Base-by-base conservation (phyloP, 2,329 filamentous ascomycete species). In the Leptographium lundbergii region DNA sequence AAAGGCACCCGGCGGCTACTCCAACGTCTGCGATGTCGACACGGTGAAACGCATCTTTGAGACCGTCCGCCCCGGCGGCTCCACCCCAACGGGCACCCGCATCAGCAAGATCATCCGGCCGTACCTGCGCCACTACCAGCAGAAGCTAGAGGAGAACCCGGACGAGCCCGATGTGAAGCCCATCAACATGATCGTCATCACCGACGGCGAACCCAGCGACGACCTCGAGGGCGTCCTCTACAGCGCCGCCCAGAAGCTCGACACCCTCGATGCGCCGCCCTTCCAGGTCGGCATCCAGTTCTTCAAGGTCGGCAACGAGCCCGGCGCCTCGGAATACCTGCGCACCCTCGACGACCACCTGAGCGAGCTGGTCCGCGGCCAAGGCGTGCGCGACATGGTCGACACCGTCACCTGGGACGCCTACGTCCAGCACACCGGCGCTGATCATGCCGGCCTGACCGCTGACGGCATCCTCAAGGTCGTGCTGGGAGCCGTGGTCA, bases 251-350 rank as follows among this genome's bases (percentile, higher is more conserved):
- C 79, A 78, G 70, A 84, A 82, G 67, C 80, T 97, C 36, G 87
- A 94, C 67, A 72, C 72, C 57, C 70, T 87, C 9, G 78, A 85
- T 10, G 90, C 90, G 0, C 83, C 86, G 4, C 79, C 85, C 0
- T 88, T 88, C 77, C 94, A 97, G 74, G 77, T 96, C 10, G 92
- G 92, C 39, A 83, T 97, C 59, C 92, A 97, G 70, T 97, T 97
- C 75, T 95, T 97, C 76, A 92, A 96, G 72, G 88, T 97, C 52
- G 92, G 94, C 59, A 78, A 81, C 56, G 89, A 95, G 65, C 68
- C 73, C 0, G 74, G 71, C 0, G 92, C 91, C 0, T 76, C 78
- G 1, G 72, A 77, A 64, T 83, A 86, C 59, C 75, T 97, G 47
- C 74, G 80, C 65, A 77, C 85, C 54, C 77, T 97, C 9, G 92